Conservation (phyloP, 257 asterid genomes). For the Verbena officinalis region DNA sequence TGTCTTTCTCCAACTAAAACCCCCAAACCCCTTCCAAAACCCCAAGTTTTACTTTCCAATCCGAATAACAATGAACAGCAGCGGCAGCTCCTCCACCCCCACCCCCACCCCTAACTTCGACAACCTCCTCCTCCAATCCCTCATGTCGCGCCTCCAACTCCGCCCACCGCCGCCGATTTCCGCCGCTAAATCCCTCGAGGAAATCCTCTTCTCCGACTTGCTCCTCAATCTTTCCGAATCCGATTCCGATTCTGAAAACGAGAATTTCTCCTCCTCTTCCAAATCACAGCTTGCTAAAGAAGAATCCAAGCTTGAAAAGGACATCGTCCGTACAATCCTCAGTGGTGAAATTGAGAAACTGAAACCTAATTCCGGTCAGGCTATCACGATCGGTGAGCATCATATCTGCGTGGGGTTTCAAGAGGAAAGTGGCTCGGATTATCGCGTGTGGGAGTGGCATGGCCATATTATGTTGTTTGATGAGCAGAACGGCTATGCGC, state of each 20-base stretch:
- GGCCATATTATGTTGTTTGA: constrained; percentile 92
- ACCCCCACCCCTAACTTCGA: constrained; percentile 88
- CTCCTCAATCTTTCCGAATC: constrained; percentile 53
- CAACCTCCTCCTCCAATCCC: constrained; percentile 82
- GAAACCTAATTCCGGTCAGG: constrained; percentile 94
- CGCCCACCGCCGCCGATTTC: constrained; percentile 50
- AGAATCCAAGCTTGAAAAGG: constrained; percentile 83
- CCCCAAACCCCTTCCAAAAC: constrained; percentile 44
- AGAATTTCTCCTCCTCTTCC: constrained; percentile 46
- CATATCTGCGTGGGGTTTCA: constrained; percentile 92
- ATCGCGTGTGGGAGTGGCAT: constrained; percentile 99
- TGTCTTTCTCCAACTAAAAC: constrained; percentile 19
- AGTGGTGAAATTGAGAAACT: constrained; percentile 60
- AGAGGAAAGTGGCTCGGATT: constrained; percentile 73
- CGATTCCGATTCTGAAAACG: constrained; percentile 53
- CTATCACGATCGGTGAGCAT: constrained; percentile 79
- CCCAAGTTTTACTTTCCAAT: constrained; percentile 25
- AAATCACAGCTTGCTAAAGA: constrained; percentile 76
- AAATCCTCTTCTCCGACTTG: constrained; percentile 72
- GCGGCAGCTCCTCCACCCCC: constrained; percentile 37
- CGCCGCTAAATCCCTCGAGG: constrained; percentile 62
- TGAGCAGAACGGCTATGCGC: constrained; percentile 86
- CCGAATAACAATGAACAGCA: constrained; percentile 36
- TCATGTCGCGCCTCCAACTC: constrained; percentile 77
- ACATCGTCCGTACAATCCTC: constrained; percentile 69